Percentiles rank a stretch among this genome's conserved stretches.
Evolutionary conservation across 2,329 filamentous ascomycete species (phyloP).

Genomic region (Alternaria sp.): DNA sequence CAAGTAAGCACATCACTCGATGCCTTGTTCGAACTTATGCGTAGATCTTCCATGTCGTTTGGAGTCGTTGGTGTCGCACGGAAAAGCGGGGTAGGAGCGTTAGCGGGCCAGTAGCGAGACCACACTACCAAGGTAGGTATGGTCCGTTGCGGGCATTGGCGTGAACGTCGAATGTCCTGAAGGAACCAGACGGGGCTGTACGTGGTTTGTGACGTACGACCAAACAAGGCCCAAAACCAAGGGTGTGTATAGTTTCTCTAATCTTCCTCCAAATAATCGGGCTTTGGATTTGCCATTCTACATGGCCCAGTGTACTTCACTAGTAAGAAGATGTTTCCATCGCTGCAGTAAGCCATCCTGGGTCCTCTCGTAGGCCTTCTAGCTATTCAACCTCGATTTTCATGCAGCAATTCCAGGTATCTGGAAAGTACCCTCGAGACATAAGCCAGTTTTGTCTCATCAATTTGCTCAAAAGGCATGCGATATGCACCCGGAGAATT

Average conservation of each 20-base stretch:
- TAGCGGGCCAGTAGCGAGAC: neutral
- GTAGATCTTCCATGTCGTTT: neutral
- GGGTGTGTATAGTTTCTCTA: neutral
- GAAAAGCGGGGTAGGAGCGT: neutral
- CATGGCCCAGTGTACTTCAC: neutral
- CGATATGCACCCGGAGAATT: neutral
- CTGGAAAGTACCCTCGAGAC: neutral
- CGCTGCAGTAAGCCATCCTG: neutral
- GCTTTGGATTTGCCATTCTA: neutral
- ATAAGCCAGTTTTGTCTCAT: neutral
- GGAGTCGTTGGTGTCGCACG: neutral
- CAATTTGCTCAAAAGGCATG: neutral
- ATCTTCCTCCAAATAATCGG: neutral
- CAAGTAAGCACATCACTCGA: neutral
- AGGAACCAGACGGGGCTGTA: neutral
- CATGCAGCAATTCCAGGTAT: neutral
- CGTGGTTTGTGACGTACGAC: neutral
- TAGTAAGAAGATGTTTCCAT: neutral
- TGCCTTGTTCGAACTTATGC: neutral
- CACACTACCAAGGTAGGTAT: neutral
- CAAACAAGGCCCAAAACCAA: neutral
- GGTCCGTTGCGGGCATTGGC: neutral
- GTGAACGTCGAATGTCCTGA: neutral
- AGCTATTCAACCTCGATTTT: neutral
- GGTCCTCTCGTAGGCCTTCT: accelerated